Conservation (phyloP, 2,329 filamentous ascomycete genomes). For the Clathrospora elynae region DNA sequence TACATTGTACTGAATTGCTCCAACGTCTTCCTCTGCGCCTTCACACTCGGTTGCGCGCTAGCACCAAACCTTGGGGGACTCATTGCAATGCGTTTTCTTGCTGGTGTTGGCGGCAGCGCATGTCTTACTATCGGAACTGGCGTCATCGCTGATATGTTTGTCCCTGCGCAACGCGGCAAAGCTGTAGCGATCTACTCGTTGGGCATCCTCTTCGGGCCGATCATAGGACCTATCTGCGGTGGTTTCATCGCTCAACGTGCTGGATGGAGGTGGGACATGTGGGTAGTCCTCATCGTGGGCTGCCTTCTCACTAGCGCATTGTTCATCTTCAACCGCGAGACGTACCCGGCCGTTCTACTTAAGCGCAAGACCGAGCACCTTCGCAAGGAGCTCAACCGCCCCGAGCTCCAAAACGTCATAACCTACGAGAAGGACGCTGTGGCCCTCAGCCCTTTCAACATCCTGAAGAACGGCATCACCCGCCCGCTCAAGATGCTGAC, state of each 20-base stretch:
- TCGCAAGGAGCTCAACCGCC: slow-evolving; percentile 52
- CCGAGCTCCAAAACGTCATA: slow-evolving; percentile 54
- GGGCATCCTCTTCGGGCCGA: slow-evolving; percentile 42
- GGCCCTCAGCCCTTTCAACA: slow-evolving; percentile 16
- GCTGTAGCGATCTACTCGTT: slow-evolving; percentile 40
- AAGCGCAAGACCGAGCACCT: slow-evolving; percentile 63
- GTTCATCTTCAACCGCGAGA: slow-evolving; percentile 53
- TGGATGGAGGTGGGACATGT: slow-evolving; percentile 47
- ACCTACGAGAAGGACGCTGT: slow-evolving; percentile 29
- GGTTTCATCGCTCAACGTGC: slow-evolving; percentile 34
- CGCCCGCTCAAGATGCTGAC: slow-evolving; percentile 43
- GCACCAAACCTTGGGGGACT: slow-evolving; percentile 42
- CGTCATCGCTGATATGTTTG: slow-evolving; percentile 45
- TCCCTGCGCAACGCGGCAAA: slow-evolving; percentile 39
- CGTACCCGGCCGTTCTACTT: slow-evolving; percentile 55
- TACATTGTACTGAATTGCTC: slow-evolving; percentile 37
- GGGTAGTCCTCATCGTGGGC: slow-evolving; percentile 39
- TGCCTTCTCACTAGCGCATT: slow-evolving; percentile 33
- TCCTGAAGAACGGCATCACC: slow-evolving; percentile 43
- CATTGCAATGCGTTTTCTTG: slow-evolving; percentile 32
- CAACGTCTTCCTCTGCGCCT: slow-evolving; percentile 58
- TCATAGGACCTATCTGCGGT: slow-evolving; percentile 42
- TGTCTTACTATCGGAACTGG: slow-evolving; percentile 46
- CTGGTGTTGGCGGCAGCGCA: slow-evolving; percentile 34
- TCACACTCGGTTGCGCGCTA: slow-evolving; percentile 54